phyloP scores from a whole-genome alignment of 2,329 filamentous ascomycete species.

The Exophiala sp. region DNA sequence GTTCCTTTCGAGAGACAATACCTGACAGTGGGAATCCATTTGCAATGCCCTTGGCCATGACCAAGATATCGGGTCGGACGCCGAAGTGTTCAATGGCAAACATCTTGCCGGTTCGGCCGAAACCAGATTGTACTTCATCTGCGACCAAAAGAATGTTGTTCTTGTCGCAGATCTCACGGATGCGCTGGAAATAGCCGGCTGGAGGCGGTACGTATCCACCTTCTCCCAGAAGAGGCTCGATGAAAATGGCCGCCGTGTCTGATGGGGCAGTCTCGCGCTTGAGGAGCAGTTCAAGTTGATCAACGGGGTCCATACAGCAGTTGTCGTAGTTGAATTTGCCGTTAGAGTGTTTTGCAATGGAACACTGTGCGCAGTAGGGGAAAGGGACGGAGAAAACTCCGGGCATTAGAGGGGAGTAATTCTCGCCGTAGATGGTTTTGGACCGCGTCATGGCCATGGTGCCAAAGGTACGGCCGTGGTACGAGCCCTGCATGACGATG shows the following conservation, averaged over 20 bases:
- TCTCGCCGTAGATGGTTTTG: conserved; percentile 37
- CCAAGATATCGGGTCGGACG: conserved; percentile 42
- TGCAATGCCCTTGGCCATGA: conserved; percentile 37
- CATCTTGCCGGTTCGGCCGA: conserved; percentile 44
- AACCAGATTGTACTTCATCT: conserved; percentile 45
- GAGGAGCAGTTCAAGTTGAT: conserved; percentile 35
- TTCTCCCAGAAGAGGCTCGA: conserved; percentile 37
- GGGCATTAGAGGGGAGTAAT: conserved; percentile 38
- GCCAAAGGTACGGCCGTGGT: conserved; percentile 37
- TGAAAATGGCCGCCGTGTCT: conserved; percentile 37
- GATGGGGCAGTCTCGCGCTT: conserved; percentile 35
- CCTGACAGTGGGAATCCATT: conserved; percentile 32
- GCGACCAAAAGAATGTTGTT: conserved; percentile 43
- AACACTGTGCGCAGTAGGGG: conserved; percentile 39
- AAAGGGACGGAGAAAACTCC: conserved; percentile 39
- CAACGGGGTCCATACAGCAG: conserved; percentile 39
- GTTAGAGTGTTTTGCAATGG: conserved; percentile 30
- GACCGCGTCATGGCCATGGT: conserved; percentile 37
- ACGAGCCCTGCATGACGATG: conserved; percentile 38
- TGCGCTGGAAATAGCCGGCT: conserved; percentile 33
- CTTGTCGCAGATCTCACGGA: conserved; percentile 43
- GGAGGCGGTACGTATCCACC: conserved; percentile 37
- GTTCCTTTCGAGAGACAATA: conserved; percentile 34
- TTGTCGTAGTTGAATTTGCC: conserved; percentile 35
- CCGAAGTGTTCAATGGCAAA: conserved; percentile 43